Conservation (phyloP, 78 protist species). For the Anaeramoeba ignava region DNA sequence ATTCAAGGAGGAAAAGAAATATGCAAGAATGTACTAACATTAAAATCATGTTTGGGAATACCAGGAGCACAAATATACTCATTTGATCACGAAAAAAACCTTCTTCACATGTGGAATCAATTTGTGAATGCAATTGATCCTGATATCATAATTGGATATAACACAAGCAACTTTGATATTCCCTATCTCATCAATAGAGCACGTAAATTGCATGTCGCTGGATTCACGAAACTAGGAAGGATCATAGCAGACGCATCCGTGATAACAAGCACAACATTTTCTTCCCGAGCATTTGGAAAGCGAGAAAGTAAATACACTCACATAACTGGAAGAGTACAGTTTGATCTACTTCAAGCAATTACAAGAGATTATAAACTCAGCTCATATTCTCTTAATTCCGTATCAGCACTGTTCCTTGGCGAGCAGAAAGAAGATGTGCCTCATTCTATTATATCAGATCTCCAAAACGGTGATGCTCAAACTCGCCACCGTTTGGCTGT, state of each 20-base stretch:
- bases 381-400: slow-evolving; percentile 91
- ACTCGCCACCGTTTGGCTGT: slow-evolving; percentile 93
- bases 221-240: background rate
- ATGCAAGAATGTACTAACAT: background rate
- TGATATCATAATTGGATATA: slow-evolving; percentile 91
- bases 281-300: slow-evolving; percentile 68
- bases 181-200: slow-evolving; percentile 91
- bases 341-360: slow-evolving; percentile 64
- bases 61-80: background rate
- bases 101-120: slow-evolving; percentile 20
- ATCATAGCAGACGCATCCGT: slow-evolving; percentile 15
- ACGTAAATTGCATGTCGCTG: slow-evolving; percentile 18
- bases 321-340: slow-evolving; percentile 58
- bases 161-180: slow-evolving; percentile 91
- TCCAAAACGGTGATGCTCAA: slow-evolving; percentile 76
- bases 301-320: slow-evolving; percentile 60
- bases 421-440: slow-evolving; percentile 99
- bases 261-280: slow-evolving; percentile 40
- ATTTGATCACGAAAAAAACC: background rate
- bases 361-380: slow-evolving; percentile 68
- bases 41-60: background rate
- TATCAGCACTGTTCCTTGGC: slow-evolving; percentile 83
- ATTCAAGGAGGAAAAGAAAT: slow-evolving; percentile 6
- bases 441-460: slow-evolving; percentile 83
- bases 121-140: slow-evolving; percentile 67